Base-by-base conservation (phyloP, 257 asterid species). In the Nicotiana tomentosiformis region DNA sequence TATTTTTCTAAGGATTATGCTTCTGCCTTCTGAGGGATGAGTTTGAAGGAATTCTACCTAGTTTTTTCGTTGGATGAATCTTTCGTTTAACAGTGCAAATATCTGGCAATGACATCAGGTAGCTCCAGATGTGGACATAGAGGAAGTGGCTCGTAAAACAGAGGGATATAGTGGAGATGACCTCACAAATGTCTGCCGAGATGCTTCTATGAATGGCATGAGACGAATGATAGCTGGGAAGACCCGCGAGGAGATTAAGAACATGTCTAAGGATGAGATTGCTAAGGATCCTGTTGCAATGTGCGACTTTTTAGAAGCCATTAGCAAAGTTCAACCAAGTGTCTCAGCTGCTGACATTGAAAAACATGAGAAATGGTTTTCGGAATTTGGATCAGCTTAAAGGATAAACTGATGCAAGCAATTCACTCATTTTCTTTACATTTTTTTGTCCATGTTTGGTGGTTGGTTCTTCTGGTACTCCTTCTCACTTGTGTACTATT, bases 161-260 rank as follows among this genome's bases (percentile, higher is more conserved):
- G 97, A 96, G 88, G 99, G 99, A 56, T 96, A 96, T 91, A 94
- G 99, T 85, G 98, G 99, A 70, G 98, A 96, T 9, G 99, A 96
- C 84, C 89, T 96, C 20, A 96, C 99, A 84, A 96, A 96, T 66
- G 98, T 96, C 76, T 95, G 98, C 77, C 90, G 98, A 4, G 98
- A 95, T 67, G 98, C 98, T 76, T 96, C 98, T 66, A 78, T 96
- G 83, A 96, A 96, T 81, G 98, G 98, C 23, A 94, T 93, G 97
- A 92, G 97, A 82, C 91, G 97, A 55, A 90, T 90, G 90, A 92
- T 93, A 84, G 97, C 97, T 7, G 97, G 97, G 46, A 93, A 93
- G 87, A 93, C 96, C 0, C 93, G 97, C 2, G 97, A 93, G 67
- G 97, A 92, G 91, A 93, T 93, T 77, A 93, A 92, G 89, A 92